A percentile compares a stretch with the other conserved stretches of the same genome.
phyloP scores from a whole-genome alignment of 179 eudicot genomes.

The Silene vulgaris region DNA sequence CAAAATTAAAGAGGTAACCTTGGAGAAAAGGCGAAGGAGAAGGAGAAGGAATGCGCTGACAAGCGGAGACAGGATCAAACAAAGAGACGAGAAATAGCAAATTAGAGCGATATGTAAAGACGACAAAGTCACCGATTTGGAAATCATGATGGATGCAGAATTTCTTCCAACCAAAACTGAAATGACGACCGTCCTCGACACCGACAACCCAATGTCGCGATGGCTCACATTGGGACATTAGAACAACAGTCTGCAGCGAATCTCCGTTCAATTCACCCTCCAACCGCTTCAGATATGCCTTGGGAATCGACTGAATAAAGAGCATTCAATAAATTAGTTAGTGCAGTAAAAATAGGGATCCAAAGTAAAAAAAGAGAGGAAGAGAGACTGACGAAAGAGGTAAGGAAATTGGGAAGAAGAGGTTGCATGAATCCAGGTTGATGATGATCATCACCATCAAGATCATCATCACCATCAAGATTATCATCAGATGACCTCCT shows the following conservation, averaged over 20 bases:
- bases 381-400: no score
- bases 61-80: slow-evolving; percentile 18
- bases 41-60: not conserved
- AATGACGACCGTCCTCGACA: slow-evolving; percentile 14
- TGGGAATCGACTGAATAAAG: no score
- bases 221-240: not conserved
- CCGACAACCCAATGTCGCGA: slow-evolving; percentile 11
- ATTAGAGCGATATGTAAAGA: slow-evolving; percentile 10
- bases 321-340: no score
- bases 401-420: no score
- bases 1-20: not conserved
- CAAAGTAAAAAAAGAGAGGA: no score
- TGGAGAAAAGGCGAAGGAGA: not conserved
- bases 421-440: no score
- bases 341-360: no score
- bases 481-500: no score
- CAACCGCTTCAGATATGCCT: slow-evolving; percentile 1
- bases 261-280: slow-evolving; percentile 17
- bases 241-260: slow-evolving; percentile 7
- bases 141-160: slow-evolving; percentile 6
- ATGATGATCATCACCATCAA: no score
- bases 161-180: slow-evolving; percentile 12
- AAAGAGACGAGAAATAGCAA: slow-evolving; percentile 19
- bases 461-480: no score
- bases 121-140: slow-evolving; percentile 12